Conservation (phyloP, 768 basidiomycete species). For the Pholiota microspora region DNA sequence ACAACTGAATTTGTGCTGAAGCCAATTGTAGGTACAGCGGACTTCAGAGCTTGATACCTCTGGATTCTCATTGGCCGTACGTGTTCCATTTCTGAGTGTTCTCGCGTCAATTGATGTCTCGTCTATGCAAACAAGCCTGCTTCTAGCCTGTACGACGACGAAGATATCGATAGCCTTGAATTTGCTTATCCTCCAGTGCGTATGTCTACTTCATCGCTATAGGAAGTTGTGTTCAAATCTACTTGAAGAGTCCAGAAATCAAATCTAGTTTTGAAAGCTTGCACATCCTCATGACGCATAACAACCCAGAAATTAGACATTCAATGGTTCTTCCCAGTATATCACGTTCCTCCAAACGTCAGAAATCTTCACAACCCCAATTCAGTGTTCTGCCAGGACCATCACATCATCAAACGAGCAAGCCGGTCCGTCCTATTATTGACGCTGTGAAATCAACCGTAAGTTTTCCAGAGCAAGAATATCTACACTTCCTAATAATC, state of each 20-base stretch:
- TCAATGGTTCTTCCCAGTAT: too few relatives aligned
- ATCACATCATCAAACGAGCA: neutral
- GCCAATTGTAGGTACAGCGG: neutral
- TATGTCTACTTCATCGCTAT: too few relatives aligned
- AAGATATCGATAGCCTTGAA: constrained; percentile 7
- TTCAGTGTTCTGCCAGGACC: constrained; percentile 2
- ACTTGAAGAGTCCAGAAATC: neutral
- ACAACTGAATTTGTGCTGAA: neutral
- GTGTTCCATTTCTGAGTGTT: neutral
- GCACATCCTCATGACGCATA: too few relatives aligned
- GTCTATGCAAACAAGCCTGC: too few relatives aligned
- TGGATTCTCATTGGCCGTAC: neutral
- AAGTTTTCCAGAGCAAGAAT: neutral
- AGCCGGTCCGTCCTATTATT: neutral
- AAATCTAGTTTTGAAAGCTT: too few relatives aligned
- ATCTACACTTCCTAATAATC: neutral
- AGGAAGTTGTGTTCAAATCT: too few relatives aligned
- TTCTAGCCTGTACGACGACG: constrained; percentile 4
- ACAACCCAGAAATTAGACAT: too few relatives aligned
- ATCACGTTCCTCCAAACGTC: constrained; percentile 13
- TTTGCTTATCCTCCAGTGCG: constrained; percentile 12
- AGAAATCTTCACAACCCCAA: constrained; percentile 8
- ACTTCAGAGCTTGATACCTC: neutral
- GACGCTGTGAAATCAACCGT: neutral
- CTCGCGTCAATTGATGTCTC: too few relatives aligned